Base-by-base conservation (phyloP, 2,329 filamentous ascomycete species). In the Phaeosphaeriaceae sp. region DNA sequence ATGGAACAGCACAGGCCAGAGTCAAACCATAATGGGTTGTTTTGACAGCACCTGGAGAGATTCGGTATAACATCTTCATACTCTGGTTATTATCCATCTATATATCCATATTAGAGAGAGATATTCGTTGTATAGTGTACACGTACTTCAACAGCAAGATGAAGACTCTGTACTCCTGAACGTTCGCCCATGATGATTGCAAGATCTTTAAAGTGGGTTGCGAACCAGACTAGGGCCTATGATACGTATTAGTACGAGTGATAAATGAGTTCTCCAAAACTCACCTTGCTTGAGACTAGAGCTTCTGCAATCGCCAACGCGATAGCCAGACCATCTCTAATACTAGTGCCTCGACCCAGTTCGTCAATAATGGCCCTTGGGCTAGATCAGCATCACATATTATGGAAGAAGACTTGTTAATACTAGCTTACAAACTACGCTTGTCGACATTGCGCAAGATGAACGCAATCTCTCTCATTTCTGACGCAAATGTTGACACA, bases 401-500 rank as follows among this genome's bases (percentile, higher is more conserved):
- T 3, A 28, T 6, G 2, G 13, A n/a, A 23, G 6, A 12, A 3
- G 2, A 18, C 17, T 16, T n/a, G 2, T 2, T 13, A 18, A n/a
- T 17, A 12, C 18, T 12, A 6, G 52, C 61, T 33, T 54, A 71
- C 61, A 96, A 80, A 60, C 89, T 93, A 39, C 84, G 83, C 6
- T 81, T 79, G 56, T 92, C 87, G 47, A 97, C 84, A 64, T 96
- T 96, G 43, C 85, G 83, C 1, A 97, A 76, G 46, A 99, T 97
- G 69, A 95, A 96, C 0, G 92, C 91, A 76, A 93, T 95, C 64
- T 97, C 94, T 34, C 90, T 83, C 94, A 99, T 97, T 72, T 99
- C 94, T 0, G 91, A 83, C 0, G 92, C 90, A 68, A 97, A 99
- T 0, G 91, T 96, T 0, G 93, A 97, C 18, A 96, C 83, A 55